Base-by-base conservation (phyloP, 805 yeast species). In the Candida endomychidarum region DNA sequence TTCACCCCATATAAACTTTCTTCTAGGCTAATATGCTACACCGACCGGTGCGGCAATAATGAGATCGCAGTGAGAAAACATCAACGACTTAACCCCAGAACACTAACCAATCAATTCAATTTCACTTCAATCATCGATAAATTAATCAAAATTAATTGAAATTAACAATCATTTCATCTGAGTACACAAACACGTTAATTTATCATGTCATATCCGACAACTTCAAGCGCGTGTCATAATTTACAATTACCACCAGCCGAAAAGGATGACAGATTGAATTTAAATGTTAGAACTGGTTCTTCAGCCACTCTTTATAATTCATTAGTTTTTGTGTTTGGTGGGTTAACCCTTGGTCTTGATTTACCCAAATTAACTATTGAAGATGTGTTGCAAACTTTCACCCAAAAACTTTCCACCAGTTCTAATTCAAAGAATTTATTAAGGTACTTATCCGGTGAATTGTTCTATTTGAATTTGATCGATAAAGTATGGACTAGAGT, bases 221-320 rank as follows among this genome's bases (percentile, higher is more conserved):
- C 86, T 1, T 73, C 82, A 19, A 77, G 82, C 53, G 62, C 72
- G 21, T 81, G 87, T 52, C 79, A 80, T 57, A 52, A 72, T 2
- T 56, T 83, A 38, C 67, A 65, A 30, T 64, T 80, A 47, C 90
- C 90, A 5, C 68, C 72, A 5, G 50, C 61, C 9, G 78, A 71
- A 37, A 71, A 67, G 23, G 85, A 78, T 49, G 77, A 75, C 41
- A 64, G 84, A 20, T 55, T 70, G 31, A 71, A 77, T 41, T 61
- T 83, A 45, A 78, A 78, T 39, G 75, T 75, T 33, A 67, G 91
- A 41, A 80, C 88, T 1, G 93, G 93, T 11, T 77, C 87, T 2
- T 78, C 87, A 0, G 62, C 80, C 2, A 63, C 74, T 1, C 65
- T 80, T 18, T 67, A 74, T 25, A 75, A 80, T 49, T 83, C 90